Percentiles rank a stretch among this genome's conserved stretches.
These are phyloP conservation scores for Suillus placidus DNA, from an alignment of 768 basidiomycete genomes.

Conservation along the genomic window DNA sequence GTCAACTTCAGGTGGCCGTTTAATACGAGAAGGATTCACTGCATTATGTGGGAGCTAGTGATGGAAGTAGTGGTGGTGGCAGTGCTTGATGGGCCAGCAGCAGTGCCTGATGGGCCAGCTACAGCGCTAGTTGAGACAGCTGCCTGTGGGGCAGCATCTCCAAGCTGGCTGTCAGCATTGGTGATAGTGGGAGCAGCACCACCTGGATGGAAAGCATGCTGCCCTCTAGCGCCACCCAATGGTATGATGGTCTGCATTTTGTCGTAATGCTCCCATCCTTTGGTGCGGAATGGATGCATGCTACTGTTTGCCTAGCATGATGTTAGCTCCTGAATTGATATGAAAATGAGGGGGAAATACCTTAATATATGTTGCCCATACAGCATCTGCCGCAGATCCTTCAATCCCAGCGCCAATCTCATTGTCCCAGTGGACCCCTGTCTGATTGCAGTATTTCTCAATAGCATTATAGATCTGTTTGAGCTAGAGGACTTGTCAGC, in stretches of 20 bases:
- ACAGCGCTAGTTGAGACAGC: no score
- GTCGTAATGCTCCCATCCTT: conserved; percentile 2
- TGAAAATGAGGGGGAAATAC: background rate
- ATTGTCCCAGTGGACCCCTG: conserved; percentile 4
- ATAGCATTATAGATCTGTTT: background rate
- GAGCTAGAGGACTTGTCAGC: background rate
- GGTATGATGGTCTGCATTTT: conserved; percentile 2
- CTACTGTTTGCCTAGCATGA: background rate
- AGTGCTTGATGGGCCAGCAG: no score
- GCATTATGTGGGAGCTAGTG: no score
- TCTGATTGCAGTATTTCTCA: background rate
- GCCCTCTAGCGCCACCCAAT: background rate
- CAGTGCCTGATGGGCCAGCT: no score
- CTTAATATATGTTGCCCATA: background rate
- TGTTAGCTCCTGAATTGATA: background rate
- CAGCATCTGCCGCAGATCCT: background rate
- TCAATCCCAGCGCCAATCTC: background rate
- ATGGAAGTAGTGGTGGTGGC: no score
- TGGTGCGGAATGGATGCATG: background rate
- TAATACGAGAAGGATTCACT: no score
- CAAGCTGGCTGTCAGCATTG: background rate
- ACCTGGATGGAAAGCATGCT: no score
- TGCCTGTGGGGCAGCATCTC: background rate
- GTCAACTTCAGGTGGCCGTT: no score
- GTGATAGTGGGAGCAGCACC: background rate